These are phyloP conservation scores for Bipolaris zeicola DNA, from an alignment of 2,329 filamentous ascomycete genomes.

Conservation along the genomic window DNA sequence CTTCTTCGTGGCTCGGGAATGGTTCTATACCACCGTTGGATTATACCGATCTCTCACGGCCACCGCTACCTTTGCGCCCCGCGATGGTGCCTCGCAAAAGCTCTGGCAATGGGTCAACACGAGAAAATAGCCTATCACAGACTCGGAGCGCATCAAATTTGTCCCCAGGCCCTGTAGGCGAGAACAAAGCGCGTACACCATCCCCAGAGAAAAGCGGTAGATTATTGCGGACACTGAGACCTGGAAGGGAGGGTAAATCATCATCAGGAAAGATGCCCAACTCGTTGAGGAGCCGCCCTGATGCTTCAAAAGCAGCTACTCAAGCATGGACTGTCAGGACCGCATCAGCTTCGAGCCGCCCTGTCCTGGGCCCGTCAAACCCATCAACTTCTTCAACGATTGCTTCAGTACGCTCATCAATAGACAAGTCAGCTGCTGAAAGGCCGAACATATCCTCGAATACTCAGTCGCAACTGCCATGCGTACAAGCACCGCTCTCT, in stretches of 20 bases:
- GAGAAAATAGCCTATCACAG: slow-evolving; percentile 30
- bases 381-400: slow-evolving; percentile 25
- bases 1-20: slow-evolving; percentile 69
- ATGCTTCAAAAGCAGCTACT: slow-evolving; percentile 66
- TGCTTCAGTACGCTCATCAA: slow-evolving; percentile 35
- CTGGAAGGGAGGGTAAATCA: slow-evolving; percentile 52
- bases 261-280: slow-evolving; percentile 55
- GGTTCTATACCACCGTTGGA: slow-evolving; percentile 81
- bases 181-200: slow-evolving; percentile 60
- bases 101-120: slow-evolving; percentile 41
- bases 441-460: slow-evolving; percentile 19
- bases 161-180: slow-evolving; percentile 44
- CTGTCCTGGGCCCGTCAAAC: slow-evolving; percentile 17
- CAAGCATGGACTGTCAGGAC: slow-evolving; percentile 61
- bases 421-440: slow-evolving; percentile 36
- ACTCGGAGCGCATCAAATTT: slow-evolving; percentile 34
- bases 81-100: slow-evolving; percentile 54
- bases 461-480: slow-evolving; percentile 16
- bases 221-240: slow-evolving; percentile 62
- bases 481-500: slow-evolving; percentile 29
- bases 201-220: slow-evolving; percentile 66
- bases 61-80: slow-evolving; percentile 64
- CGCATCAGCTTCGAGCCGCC: slow-evolving; percentile 23
- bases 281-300: slow-evolving; percentile 54
- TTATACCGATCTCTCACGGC: slow-evolving; percentile 81